A percentile compares a stretch with the other conserved stretches of the same genome.
Conservation (phyloP, 495 filamentous ascomycete genomes). For the Neurospora sp. region DNA sequence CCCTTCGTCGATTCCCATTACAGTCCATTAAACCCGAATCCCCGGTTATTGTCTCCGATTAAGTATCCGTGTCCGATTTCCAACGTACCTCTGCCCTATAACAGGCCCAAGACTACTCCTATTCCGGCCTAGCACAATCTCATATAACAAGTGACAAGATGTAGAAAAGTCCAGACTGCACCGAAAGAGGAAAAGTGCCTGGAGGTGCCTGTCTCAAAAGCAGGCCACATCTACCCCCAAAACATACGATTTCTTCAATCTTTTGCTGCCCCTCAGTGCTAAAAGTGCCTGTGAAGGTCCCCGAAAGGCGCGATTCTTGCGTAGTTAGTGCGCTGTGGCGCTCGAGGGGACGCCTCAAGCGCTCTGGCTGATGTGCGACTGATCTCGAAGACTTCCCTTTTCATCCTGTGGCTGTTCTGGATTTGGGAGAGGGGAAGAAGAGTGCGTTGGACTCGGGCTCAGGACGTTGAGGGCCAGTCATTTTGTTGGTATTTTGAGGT, state of each 20-base stretch:
- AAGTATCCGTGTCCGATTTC: not conserved
- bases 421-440: not conserved
- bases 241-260: not conserved
- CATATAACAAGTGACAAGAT: not conserved
- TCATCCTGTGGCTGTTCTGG: not conserved
- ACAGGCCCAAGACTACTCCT: not conserved
- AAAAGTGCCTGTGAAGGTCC: not conserved
- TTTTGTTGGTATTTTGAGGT: not conserved
- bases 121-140: not conserved
- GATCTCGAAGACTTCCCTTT: not conserved
- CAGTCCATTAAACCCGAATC: not conserved
- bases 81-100: not conserved
- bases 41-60: not conserved
- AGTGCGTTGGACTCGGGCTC: not conserved
- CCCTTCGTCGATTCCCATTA: not conserved
- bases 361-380: not conserved
- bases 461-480: not conserved
- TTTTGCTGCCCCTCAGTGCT: not conserved
- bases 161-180: not conserved
- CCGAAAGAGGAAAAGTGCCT: not conserved
- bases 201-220: not conserved
- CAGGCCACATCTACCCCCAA: not conserved
- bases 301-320: not conserved
- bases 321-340: not conserved
- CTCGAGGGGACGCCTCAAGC: not conserved